phyloP scores from a whole-genome alignment of 2,329 filamentous ascomycete species.

The Chrysosporium keratinophilum region DNA sequence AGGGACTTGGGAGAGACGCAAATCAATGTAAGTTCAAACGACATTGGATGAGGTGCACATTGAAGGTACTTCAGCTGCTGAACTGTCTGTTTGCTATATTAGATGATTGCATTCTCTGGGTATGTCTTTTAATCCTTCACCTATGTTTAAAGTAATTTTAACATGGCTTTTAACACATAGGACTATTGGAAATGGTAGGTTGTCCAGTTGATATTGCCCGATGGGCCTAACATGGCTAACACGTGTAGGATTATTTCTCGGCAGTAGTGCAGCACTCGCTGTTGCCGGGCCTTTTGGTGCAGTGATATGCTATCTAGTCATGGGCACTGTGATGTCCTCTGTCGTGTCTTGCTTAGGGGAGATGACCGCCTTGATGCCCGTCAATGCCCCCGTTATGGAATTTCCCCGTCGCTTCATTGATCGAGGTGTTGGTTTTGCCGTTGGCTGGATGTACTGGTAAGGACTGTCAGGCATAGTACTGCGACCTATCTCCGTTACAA shows the following conservation, averaged over 20 bases:
- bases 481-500: background rate
- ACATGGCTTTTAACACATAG: slow-evolving; percentile 15
- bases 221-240: background rate
- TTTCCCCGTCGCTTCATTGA: slow-evolving; percentile 34
- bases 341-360: slow-evolving; percentile 38
- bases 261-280: slow-evolving; percentile 33
- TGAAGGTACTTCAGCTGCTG: background rate
- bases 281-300: slow-evolving; percentile 34
- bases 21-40: slow-evolving; percentile 25
- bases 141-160: slow-evolving; percentile 8
- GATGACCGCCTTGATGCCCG: slow-evolving; percentile 36
- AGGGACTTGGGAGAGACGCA: slow-evolving; percentile 34
- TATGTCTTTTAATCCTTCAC: slow-evolving; percentile 17
- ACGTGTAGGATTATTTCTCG: slow-evolving; percentile 31
- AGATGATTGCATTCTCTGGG: slow-evolving; percentile 40
- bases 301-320: slow-evolving; percentile 33
- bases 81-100: background rate
- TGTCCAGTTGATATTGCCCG: background rate
- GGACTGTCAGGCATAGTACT: background rate
- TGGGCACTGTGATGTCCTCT: slow-evolving; percentile 36
- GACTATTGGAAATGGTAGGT: slow-evolving; percentile 33
- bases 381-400: slow-evolving; percentile 35
- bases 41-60: background rate
- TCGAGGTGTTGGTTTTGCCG: slow-evolving; percentile 37
- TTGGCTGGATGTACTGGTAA: slow-evolving; percentile 39